phyloP scores from a whole-genome alignment of 352 stramenopile genomes.

The Paralagenidium karlingii region DNA sequence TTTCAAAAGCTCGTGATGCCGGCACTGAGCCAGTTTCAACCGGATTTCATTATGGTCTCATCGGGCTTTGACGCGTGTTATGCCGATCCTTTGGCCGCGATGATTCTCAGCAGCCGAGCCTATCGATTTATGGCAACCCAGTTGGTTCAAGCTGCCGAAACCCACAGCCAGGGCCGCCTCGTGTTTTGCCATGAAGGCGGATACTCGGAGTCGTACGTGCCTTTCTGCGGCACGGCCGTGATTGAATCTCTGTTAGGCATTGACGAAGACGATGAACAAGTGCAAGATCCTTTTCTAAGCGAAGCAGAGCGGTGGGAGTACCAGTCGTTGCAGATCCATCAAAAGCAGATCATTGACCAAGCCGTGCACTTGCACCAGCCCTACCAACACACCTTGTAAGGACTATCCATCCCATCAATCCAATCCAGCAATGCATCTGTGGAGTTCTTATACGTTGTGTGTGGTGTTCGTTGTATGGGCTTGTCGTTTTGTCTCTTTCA shows the following conservation, averaged over 20 bases:
- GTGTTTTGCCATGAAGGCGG: constrained; percentile 73
- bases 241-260: constrained; percentile 55
- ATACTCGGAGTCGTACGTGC: constrained; percentile 85
- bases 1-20: constrained; percentile 60
- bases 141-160: constrained; percentile 26
- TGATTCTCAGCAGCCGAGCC: constrained; percentile 68
- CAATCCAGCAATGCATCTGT: no score
- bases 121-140: constrained; percentile 55
- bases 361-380: constrained; percentile 16
- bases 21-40: constrained; percentile 47
- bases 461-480: no score
- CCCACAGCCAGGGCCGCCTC: constrained; percentile 33
- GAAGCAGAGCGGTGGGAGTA: constrained; percentile 63
- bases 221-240: constrained; percentile 78
- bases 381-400: no score
- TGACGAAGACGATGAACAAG: constrained; percentile 20
- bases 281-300: constrained; percentile 40
- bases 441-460: no score
- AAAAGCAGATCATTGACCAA: constrained; percentile 32
- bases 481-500: no score
- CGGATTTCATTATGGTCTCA: constrained; percentile 68
- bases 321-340: constrained; percentile 61
- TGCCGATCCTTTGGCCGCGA: constrained; percentile 63
- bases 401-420: no score
- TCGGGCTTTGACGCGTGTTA: constrained; percentile 73